Conservation (phyloP, 2,329 filamentous ascomycete genomes). For the Lizonia empirigonia region DNA sequence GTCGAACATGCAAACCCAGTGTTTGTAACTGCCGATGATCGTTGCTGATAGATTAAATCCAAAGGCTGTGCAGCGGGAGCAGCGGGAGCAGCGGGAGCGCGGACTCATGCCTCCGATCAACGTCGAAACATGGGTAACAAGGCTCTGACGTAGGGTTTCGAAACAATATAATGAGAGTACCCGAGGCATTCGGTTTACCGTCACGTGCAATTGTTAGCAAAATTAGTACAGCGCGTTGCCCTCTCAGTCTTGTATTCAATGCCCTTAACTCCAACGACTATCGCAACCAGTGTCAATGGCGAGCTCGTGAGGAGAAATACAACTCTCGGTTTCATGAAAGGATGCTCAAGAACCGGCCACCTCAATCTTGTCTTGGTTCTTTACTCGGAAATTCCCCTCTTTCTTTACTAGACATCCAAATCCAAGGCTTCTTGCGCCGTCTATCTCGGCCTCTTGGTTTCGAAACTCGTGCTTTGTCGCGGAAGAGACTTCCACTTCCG, state of each 20-base stretch:
- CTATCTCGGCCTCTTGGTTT: too few species aligned
- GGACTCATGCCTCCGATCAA: neutral
- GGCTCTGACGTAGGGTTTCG: neutral
- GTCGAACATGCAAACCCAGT: constrained; percentile 3
- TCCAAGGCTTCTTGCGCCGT: too few species aligned
- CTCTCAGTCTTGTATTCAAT: neutral
- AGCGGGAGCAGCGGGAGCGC: neutral
- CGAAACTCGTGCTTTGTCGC: too few species aligned
- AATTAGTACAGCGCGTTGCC: neutral
- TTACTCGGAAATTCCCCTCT: too few species aligned
- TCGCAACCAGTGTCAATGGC: too few species aligned
- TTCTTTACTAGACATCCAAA: too few species aligned
- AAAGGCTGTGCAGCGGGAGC: constrained; percentile 11
- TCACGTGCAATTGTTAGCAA: neutral
- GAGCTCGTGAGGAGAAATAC: too few species aligned
- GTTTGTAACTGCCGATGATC: constrained; percentile 4
- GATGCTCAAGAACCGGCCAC: too few species aligned
- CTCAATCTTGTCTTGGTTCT: too few species aligned
- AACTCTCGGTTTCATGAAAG: too few species aligned
- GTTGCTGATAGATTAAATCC: constrained; percentile 6
- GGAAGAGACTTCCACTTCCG: too few species aligned
- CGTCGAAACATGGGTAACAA: neutral
- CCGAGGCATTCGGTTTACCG: neutral
- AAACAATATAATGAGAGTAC: neutral
- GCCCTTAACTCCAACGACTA: too few species aligned